Percentiles rank a stretch among this genome's conserved stretches.
Evolutionary conservation across 768 basidiomycete species (phyloP).

Genomic region (Cubamyces sp.): DNA sequence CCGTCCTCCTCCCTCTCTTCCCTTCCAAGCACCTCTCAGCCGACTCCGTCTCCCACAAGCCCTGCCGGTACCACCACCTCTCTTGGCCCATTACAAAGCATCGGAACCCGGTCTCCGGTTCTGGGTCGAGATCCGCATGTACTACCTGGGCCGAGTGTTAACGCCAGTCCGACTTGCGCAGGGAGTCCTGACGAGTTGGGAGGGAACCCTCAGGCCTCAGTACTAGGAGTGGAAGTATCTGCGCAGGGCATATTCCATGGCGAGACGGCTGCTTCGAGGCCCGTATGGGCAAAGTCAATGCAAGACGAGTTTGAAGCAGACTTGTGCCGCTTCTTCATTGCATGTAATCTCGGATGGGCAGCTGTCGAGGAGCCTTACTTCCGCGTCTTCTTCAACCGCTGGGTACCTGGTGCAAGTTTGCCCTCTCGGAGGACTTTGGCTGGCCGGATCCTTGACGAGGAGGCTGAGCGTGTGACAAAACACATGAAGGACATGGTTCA

Average conservation of each 20-base stretch:
- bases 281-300: background rate
- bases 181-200: too few species aligned
- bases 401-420: background rate
- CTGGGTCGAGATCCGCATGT: too few species aligned
- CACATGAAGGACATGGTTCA: conserved; percentile 17
- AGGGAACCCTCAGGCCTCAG: too few species aligned
- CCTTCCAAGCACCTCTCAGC: too few species aligned
- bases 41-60: too few species aligned
- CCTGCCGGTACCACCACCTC: too few species aligned
- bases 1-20: too few species aligned
- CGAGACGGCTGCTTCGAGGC: background rate
- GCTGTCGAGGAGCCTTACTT: conserved; percentile 4
- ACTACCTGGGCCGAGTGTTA: too few species aligned
- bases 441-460: conserved; percentile 26
- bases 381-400: background rate
- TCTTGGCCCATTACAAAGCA: too few species aligned
- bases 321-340: conserved; percentile 9
- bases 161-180: too few species aligned
- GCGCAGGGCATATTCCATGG: background rate
- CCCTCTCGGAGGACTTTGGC: conserved; percentile 26
- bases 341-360: conserved; percentile 5
- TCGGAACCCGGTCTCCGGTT: too few species aligned
- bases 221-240: background rate
- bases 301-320: conserved; percentile 10
- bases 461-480: conserved; percentile 22